Evolutionary conservation across 139 green algal species (phyloP).

Genomic region (Haematococcus sp.): DNA sequence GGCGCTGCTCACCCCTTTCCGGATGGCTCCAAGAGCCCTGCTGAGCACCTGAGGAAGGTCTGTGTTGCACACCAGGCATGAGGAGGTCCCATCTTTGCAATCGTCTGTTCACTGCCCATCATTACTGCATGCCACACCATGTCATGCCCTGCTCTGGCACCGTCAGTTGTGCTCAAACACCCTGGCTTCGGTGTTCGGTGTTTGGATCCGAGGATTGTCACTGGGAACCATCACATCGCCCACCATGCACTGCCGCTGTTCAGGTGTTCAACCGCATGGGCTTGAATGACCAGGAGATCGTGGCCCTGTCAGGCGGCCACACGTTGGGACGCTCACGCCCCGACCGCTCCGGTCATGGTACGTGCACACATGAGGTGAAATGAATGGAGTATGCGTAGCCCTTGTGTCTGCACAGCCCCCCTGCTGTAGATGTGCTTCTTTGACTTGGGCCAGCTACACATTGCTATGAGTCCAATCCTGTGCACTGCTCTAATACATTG

Average conservation of each 20-base stretch:
- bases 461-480: neutral
- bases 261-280: slow-evolving; percentile 88
- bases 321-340: slow-evolving; percentile 72
- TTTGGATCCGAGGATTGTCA: too few relatives aligned
- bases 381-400: neutral
- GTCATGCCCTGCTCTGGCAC: too few relatives aligned
- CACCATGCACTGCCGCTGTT: too few relatives aligned
- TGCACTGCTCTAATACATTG: too few relatives aligned
- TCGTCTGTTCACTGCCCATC: too few relatives aligned
- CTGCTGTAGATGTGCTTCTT: neutral
- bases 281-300: slow-evolving; percentile 81
- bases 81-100: too few relatives aligned
- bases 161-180: too few relatives aligned
- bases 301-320: slow-evolving; percentile 78
- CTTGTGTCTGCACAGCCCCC: slow-evolving; percentile 4
- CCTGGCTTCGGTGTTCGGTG: too few relatives aligned
- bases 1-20: slow-evolving; percentile 53
- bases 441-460: neutral
- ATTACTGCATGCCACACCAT: too few relatives aligned
- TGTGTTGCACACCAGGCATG: too few relatives aligned
- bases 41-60: slow-evolving; percentile 63
- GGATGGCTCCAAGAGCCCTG: slow-evolving; percentile 38
- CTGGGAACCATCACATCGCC: too few relatives aligned
- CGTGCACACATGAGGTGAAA: too few relatives aligned
- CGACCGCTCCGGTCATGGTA: slow-evolving; percentile 71